phyloP scores from a whole-genome alignment of 352 stramenopile genomes.

The Halophytophthora polymorphica region DNA sequence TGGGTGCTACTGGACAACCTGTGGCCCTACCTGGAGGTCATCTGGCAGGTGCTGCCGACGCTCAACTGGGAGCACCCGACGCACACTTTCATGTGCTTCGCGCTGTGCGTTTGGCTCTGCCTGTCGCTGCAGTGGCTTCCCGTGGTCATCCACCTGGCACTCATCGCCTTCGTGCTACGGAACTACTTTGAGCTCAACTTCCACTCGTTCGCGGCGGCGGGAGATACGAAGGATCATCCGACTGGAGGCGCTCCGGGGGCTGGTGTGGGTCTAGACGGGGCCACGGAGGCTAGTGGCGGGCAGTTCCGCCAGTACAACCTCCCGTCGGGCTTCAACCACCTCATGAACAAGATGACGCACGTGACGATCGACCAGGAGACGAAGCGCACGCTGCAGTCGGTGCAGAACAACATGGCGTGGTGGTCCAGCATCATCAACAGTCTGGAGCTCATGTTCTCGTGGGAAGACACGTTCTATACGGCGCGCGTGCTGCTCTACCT shows the following conservation, averaged over 20 bases:
- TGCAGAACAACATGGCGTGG: constrained; percentile 89
- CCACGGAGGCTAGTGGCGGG: constrained; percentile 35
- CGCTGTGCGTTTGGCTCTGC: constrained; percentile 80
- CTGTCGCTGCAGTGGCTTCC: constrained; percentile 81
- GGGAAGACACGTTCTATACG: constrained; percentile 87
- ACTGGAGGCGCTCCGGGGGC: constrained; percentile 2
- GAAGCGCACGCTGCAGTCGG: constrained; percentile 76
- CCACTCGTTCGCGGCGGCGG: constrained; percentile 58
- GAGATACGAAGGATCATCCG: constrained; percentile 45
- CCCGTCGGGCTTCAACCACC: constrained; percentile 76
- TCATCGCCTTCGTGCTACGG: constrained; percentile 77
- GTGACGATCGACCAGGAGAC: constrained; percentile 83
- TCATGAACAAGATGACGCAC: constrained; percentile 90
- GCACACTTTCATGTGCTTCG: constrained; percentile 83
- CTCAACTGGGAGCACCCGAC: constrained; percentile 85
- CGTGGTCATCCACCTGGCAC: constrained; percentile 70
- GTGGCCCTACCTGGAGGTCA: constrained; percentile 83
- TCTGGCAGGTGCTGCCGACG: constrained; percentile 79
- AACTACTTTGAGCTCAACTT: constrained; percentile 88
- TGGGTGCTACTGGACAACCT: constrained; percentile 82
- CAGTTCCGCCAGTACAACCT: constrained; percentile 81
- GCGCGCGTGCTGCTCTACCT: constrained; percentile 75
- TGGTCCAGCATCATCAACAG: constrained; percentile 81
- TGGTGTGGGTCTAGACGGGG: constrained; percentile 18
- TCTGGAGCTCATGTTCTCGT: constrained; percentile 87